Evolutionary conservation across 225 moss, liverwort and hornwort species (phyloP).

Genomic region (Polytrichum commune): DNA sequence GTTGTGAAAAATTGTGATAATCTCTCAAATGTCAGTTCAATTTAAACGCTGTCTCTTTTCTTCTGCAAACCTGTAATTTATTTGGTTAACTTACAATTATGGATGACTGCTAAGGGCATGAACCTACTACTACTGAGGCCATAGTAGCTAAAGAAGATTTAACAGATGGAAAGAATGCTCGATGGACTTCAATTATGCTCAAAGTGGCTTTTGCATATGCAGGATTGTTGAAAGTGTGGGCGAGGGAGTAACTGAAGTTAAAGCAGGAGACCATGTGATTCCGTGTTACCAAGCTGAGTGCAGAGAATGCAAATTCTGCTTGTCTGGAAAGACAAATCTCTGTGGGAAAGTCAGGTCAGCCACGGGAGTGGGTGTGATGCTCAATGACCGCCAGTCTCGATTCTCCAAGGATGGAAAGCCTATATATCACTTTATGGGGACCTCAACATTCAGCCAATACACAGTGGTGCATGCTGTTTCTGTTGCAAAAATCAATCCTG

Average conservation of each 20-base stretch:
- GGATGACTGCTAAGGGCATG: no score
- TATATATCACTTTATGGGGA: slow-evolving; percentile 70
- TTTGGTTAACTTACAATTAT: no score
- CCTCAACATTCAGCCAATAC: slow-evolving; percentile 64
- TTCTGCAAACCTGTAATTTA: no score
- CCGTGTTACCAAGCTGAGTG: slow-evolving; percentile 72
- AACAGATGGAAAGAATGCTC: no score
- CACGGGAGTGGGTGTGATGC: slow-evolving; percentile 63
- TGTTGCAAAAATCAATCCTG: slow-evolving; percentile 58
- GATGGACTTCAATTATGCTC: background rate
- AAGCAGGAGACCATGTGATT: slow-evolving; percentile 66
- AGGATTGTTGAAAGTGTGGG: slow-evolving; percentile 72
- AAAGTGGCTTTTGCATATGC: slow-evolving; percentile 14
- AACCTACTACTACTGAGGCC: no score
- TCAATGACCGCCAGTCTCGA: slow-evolving; percentile 55
- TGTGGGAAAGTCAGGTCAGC: slow-evolving; percentile 61
- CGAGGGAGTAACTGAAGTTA: slow-evolving; percentile 58
- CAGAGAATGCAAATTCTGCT: slow-evolving; percentile 66
- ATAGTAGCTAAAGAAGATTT: no score
- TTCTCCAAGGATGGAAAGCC: slow-evolving; percentile 57
- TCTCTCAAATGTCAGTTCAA: no score
- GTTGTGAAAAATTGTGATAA: no score
- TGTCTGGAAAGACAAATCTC: slow-evolving; percentile 65
- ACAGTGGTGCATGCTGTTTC: slow-evolving; percentile 68
- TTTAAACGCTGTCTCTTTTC: no score